Evolutionary conservation across 495 filamentous ascomycete species (phyloP), one percentile per base, ranked within the genome.

Genomic region (Poronia punctata): DNA sequence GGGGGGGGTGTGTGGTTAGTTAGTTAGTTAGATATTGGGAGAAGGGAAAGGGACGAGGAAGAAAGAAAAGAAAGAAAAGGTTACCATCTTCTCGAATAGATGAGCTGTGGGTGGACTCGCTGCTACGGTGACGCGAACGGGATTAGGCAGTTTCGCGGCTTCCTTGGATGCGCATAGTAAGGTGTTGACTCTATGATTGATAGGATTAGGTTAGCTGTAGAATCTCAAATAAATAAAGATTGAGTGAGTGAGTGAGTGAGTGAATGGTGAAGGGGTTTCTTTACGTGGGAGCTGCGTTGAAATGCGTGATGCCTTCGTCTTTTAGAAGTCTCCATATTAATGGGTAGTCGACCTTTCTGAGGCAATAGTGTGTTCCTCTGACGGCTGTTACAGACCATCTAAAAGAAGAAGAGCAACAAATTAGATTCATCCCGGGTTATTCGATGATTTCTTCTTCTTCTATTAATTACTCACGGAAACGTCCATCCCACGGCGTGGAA

Each of bases 401-500:
- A 24, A 10, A 22, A 16, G 6, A 26, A 23, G 10, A 8, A 8
- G 68, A 74, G 74, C 10, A 57, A 49, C 46, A 48, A 10, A 1
- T 28, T 43, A n/a, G n/a, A n/a, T n/a, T n/a, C n/a, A n/a, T n/a
- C n/a, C n/a, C n/a, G n/a, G 9, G 6, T 3, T 5, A 33, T 14
- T 15, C 8, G 19, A 23, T 16, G 6, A 11, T 10, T 32, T 24
- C 3, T 12, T 1, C n/a, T 15, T n/a, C n/a, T n/a, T n/a, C n/a
- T n/a, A n/a, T n/a, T n/a, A n/a, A 24, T 33, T 7, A 48, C 50
- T 48, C 46, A 57, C 30, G 79, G 80, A 54, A 85, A 86, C 7
- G 79, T 89, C 86, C 86, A 89, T 57, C 89, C 89, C 52, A 84
- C 78, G 16, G 92, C 92, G 68, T 98, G 92, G 56, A 98, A 98